Percentiles rank a stretch among this genome's conserved stretches.
phyloP scores from a whole-genome alignment of 2,329 filamentous ascomycete species.

The Pestalotiopsis sp. region DNA sequence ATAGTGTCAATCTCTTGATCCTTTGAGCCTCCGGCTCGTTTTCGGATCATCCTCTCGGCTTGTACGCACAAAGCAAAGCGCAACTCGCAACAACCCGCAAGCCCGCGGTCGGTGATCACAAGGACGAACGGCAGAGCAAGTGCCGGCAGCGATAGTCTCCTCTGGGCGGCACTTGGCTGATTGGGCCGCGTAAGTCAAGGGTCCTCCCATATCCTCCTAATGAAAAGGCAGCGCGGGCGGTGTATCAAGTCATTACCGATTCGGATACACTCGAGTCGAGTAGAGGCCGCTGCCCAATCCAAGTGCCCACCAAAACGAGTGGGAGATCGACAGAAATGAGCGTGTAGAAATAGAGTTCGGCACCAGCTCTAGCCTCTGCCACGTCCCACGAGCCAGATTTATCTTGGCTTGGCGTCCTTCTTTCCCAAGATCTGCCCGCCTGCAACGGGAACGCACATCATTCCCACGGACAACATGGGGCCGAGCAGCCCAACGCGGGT shows the following conservation, averaged over 20 bases:
- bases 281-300: not conserved
- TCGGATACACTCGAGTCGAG: not conserved
- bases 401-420: not conserved
- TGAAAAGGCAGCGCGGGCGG: not conserved
- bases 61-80: not conserved
- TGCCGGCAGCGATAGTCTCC: not conserved
- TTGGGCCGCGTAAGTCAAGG: slow-evolving; percentile 4
- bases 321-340: not conserved
- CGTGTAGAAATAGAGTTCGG: slow-evolving; percentile 6
- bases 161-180: not conserved
- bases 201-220: not conserved
- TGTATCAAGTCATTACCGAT: not conserved
- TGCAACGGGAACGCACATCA: not conserved
- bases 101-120: not conserved
- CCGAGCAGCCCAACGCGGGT: not conserved
- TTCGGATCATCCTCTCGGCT: not conserved
- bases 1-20: not conserved
- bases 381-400: not conserved
- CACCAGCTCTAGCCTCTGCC: not conserved
- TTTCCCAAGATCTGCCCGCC: not conserved
- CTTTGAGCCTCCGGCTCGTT: not conserved
- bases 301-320: not conserved
- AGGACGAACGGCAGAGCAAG: not conserved
- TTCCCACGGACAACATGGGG: not conserved
- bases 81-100: not conserved